Evolutionary conservation across 306 rosid genomes (phyloP).

Genomic region (Hippophae gyantsensis): DNA sequence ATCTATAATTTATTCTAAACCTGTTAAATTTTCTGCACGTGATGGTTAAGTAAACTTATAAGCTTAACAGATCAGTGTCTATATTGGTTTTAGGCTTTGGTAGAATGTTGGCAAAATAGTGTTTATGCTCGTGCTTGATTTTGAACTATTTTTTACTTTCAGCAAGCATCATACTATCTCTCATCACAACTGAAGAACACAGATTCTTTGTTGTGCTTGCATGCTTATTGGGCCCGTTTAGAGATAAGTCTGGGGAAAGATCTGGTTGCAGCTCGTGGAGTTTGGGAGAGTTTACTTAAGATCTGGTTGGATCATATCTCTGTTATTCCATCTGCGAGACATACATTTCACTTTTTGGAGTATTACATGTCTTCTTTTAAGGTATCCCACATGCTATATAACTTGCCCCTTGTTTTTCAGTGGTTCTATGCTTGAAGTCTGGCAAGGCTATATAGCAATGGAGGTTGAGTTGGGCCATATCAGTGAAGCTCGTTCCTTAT

Average conservation of each 20-base stretch:
- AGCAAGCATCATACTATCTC: conserved; percentile 76
- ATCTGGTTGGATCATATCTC: conserved; percentile 44
- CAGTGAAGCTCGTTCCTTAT: conserved; percentile 73
- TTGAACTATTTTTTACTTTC: conserved; percentile 24
- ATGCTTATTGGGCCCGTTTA: conserved; percentile 86
- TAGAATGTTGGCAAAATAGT: not conserved
- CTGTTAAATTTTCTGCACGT: too few species aligned
- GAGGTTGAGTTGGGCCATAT: conserved; percentile 61
- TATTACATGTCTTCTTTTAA: not conserved
- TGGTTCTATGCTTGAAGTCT: conserved; percentile 74
- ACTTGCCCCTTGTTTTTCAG: conserved; percentile 27
- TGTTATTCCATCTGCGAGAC: not conserved
- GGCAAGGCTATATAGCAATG: conserved; percentile 74
- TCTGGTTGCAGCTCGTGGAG: conserved; percentile 71
- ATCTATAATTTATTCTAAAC: too few species aligned
- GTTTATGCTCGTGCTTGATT: conserved; percentile 15
- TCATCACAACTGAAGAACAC: conserved; percentile 74
- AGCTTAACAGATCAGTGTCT: too few species aligned
- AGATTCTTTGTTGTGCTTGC: conserved; percentile 48
- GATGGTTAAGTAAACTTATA: too few species aligned
- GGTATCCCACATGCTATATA: not conserved
- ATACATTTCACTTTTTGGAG: not conserved
- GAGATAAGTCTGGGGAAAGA: conserved; percentile 58
- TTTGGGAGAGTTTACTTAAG: conserved; percentile 81
- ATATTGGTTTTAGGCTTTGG: too few species aligned